A percentile compares a stretch with the other conserved stretches of the same genome.
Evolutionary conservation across 768 basidiomycete genomes (phyloP).

Genomic region (Boletus pseudo-olivaceus): DNA sequence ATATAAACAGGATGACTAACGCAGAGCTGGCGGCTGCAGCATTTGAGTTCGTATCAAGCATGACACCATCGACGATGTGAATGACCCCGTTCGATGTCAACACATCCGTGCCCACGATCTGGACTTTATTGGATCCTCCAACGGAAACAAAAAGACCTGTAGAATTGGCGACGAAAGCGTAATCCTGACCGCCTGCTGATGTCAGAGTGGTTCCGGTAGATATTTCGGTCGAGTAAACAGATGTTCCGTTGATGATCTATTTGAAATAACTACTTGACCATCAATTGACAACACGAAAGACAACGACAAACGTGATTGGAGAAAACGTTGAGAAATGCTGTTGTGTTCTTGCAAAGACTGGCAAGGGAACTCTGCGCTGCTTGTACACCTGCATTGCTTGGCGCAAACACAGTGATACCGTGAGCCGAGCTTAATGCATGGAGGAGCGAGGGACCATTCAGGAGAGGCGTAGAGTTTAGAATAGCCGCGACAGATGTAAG

Average conservation of each 20-base stretch:
- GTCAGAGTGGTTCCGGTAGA: constrained; percentile 35
- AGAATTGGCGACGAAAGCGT: constrained; percentile 50
- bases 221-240: constrained; percentile 57
- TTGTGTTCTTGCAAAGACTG: constrained; percentile 40
- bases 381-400: constrained; percentile 49
- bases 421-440: constrained; percentile 33
- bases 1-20: constrained; percentile 35
- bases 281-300: neutral
- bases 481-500: constrained; percentile 32
- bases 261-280: neutral
- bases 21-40: constrained; percentile 47
- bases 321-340: constrained; percentile 44
- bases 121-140: constrained; percentile 43
- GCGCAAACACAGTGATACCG: constrained; percentile 70
- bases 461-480: constrained; percentile 19
- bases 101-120: constrained; percentile 56
- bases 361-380: constrained; percentile 33
- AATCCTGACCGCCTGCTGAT: constrained; percentile 55
- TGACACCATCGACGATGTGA: constrained; percentile 56
- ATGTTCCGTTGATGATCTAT: constrained; percentile 65
- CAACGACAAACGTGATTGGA: constrained; percentile 53
- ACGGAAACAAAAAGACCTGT: constrained; percentile 55
- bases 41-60: constrained; percentile 44
- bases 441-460: constrained; percentile 24
- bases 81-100: constrained; percentile 66